Evolutionary conservation across 805 yeast genomes (phyloP).

Genomic region (Saccharomycopsis sp.): DNA sequence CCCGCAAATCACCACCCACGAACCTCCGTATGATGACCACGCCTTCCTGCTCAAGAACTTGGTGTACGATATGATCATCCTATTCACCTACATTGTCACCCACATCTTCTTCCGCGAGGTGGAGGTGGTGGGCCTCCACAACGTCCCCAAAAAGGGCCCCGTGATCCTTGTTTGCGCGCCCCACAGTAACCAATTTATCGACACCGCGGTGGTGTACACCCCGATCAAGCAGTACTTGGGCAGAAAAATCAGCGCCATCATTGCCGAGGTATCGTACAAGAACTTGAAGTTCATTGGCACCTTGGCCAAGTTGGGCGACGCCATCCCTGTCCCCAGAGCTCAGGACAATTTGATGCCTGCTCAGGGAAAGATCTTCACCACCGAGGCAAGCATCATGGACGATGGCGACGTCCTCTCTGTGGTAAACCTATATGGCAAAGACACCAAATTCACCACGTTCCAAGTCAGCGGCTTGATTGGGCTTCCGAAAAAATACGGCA

Average conservation of each 20-base stretch:
- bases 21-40: constrained; percentile 12
- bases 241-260: constrained; percentile 24
- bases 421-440: constrained; percentile 45
- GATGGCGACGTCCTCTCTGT: too few relatives aligned
- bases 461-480: constrained; percentile 60
- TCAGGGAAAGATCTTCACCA: constrained; percentile 53
- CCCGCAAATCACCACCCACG: constrained; percentile 21
- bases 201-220: constrained; percentile 25
- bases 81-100: constrained; percentile 24
- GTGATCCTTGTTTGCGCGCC: constrained; percentile 94
- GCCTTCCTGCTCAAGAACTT: constrained; percentile 15
- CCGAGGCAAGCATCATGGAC: constrained; percentile 34
- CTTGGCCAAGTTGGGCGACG: constrained; percentile 60
- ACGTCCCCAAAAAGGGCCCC: constrained; percentile 62
- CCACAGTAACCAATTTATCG: constrained; percentile 86
- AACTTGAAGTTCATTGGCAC: constrained; percentile 55
- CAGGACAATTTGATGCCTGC: constrained; percentile 71
- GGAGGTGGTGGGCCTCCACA: constrained; percentile 60
- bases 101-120: constrained; percentile 59
- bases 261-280: constrained; percentile 70
- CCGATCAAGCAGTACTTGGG: constrained; percentile 19
- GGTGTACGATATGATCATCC: constrained; percentile 16
- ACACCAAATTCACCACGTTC: constrained; percentile 40
- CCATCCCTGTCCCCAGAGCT: constrained; percentile 86
- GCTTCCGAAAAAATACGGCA: constrained; percentile 70